Evolutionary conservation across 2,329 filamentous ascomycete species (phyloP), one percentile per base, ranked within the genome.

Genomic region (Sporothrix brunneoviolacea): DNA sequence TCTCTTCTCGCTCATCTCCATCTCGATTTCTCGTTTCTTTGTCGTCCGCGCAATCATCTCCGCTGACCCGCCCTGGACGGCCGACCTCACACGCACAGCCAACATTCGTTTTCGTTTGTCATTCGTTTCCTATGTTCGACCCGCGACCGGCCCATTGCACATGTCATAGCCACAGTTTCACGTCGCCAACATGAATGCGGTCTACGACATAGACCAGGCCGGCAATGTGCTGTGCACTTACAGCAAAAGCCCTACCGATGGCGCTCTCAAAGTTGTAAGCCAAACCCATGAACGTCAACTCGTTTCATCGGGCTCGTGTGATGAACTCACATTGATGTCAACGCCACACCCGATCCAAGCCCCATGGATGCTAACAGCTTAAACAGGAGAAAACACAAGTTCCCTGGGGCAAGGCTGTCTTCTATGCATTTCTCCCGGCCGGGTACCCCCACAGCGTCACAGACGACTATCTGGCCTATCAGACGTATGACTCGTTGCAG

Each of bases 391-490:
- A 64, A 57, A 66, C 65, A 27, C 58, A 63, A 16, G 64, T 66
- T 0, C 65, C 66, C 4, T 57, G 64, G 8, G 57, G 61, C 55
- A 72, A 71, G 54, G 63, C 64, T 15, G 51, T 73, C 8, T 63
- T 90, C 37, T 83, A 88, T 58, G 79, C 91, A 24, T 95, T 95
- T 63, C 75, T 95, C 1, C 91, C 91, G 0, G 83, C 86, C 2
- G 90, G 90, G n/a, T 96, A 85, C 65, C 91, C 90, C 1, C 80
- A 90, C 58, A 93, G 84, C 43, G 91, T 96, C 27, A 91, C 86
- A 1, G 72, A 80, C 13, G 90, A 96, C 66, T 96, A 96, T 66
- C 72, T 89, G 4, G 75, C 84, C 70, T 94, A 79, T 65, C 83
- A 76, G 60, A 73, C 73, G 41, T 82, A 72, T 61, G 88, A 93